Evolutionary conservation across 1,139 yeast genomes (phyloP).

Genomic region (Suhomyces bribrorum): DNA sequence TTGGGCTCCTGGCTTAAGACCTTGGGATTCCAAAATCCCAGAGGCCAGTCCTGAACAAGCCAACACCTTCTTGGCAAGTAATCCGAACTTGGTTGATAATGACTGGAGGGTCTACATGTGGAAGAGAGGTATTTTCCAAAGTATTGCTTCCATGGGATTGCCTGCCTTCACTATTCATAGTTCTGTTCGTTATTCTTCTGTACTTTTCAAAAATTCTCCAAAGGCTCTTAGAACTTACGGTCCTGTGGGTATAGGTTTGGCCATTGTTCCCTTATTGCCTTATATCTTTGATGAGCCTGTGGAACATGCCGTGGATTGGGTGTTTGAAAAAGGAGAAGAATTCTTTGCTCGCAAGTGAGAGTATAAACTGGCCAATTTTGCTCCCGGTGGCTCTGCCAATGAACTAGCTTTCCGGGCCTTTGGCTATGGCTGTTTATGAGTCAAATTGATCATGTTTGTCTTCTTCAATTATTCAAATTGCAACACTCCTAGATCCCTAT

Average conservation of each 20-base stretch:
- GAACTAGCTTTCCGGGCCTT: too few species aligned
- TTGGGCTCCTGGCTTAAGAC: conserved; percentile 60
- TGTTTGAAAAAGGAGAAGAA: conserved; percentile 60
- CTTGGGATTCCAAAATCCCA: conserved; percentile 62
- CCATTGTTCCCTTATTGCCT: conserved; percentile 78
- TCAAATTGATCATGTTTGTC: too few species aligned
- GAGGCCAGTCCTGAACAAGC: conserved; percentile 44
- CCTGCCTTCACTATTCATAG: conserved; percentile 87
- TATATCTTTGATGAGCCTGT: conserved; percentile 82
- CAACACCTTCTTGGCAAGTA: conserved; percentile 27
- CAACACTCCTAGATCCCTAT: too few species aligned
- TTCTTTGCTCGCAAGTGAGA: conserved; percentile 4
- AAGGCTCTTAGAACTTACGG: conserved; percentile 58
- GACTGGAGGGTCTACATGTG: conserved; percentile 69
- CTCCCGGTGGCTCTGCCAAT: too few species aligned
- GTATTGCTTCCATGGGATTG: conserved; percentile 82
- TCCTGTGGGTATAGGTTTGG: conserved; percentile 76
- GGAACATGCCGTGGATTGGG: conserved; percentile 64
- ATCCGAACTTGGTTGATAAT: conserved; percentile 36
- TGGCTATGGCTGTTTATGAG: too few species aligned
- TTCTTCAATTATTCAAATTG: too few species aligned
- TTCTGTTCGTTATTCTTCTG: conserved; percentile 70
- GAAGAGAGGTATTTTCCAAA: conserved; percentile 76
- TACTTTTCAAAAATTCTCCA: conserved; percentile 50
- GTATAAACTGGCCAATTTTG: too few species aligned